Evolutionary conservation across 1,284 basidiomycete genomes (phyloP).

Genomic region (Cutaneotrichosporon sp.): DNA sequence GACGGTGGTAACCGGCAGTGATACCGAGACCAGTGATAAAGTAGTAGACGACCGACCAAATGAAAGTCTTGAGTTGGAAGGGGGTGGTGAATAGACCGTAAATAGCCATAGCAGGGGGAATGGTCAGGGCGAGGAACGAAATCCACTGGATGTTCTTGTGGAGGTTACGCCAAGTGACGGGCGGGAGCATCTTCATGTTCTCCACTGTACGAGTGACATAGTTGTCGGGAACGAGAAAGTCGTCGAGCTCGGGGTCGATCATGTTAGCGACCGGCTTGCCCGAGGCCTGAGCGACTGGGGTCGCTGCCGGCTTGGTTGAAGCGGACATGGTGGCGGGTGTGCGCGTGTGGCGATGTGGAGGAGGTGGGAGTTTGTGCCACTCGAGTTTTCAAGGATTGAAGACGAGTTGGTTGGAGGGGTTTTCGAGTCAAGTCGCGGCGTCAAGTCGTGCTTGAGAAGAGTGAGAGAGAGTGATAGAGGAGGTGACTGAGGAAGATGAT

Average conservation of each 20-base stretch:
- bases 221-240: conserved; percentile 72
- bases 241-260: conserved; percentile 22
- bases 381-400: not conserved
- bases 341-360: not conserved
- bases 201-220: conserved; percentile 82
- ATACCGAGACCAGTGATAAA: conserved; percentile 76
- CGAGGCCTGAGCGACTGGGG: not conserved
- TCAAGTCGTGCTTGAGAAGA: conserved; percentile 12
- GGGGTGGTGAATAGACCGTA: conserved; percentile 65
- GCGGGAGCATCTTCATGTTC: conserved; percentile 69
- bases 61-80: conserved; percentile 66
- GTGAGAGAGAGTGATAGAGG: not conserved
- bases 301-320: not conserved
- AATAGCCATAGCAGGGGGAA: conserved; percentile 69
- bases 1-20: conserved; percentile 76
- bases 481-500: not conserved
- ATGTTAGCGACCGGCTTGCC: not conserved
- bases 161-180: conserved; percentile 68
- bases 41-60: conserved; percentile 76
- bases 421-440: conserved; percentile 7
- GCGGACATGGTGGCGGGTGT: conserved; percentile 2
- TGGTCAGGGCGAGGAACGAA: conserved; percentile 69
- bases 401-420: not conserved
- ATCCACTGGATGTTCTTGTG: conserved; percentile 72
- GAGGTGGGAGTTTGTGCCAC: not conserved